Evolutionary conservation across 78 protist species (phyloP), one percentile per base, ranked within the genome.

Genomic region (Polysphondylium violaceum): DNA sequence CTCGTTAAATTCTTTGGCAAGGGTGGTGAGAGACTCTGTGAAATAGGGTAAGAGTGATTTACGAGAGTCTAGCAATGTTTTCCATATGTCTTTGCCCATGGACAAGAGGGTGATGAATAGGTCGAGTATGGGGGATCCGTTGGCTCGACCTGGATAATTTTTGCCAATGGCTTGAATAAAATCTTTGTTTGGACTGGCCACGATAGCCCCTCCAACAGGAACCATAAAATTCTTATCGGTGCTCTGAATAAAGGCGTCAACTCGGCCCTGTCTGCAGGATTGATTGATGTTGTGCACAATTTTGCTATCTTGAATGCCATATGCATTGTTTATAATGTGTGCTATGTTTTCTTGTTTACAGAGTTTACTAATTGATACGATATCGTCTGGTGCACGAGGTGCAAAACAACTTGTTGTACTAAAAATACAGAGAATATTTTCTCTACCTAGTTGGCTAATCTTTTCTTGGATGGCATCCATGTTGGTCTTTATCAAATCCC

Each of bases 141-240:
- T 75, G 2, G 99, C 99, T 6, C 99, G 41, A 29, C 99, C 99
- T 8, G 98, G 95, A 85, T 74, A 68, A 27, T 65, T 53, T 36
- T 74, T 44, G 3, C 85, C 14, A 9, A 97, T 87, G 1, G 27
- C 58, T 0, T 85, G 91, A 1, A 97, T 77, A 12, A 86, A 41
- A 2, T 50, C 93, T 29, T 19, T 25, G 38, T 68, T 51, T 27
- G 95, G 86, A 9, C 96, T 43, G 0, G 97, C 76, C 1, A 97
- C 65, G 29, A 98, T 64, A 3, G 99, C 92, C 2, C 99, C 99
- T 0, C 99, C 99, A n/a, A 99, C 99, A 9, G 99, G 99, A 3
- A 99, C 99, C 93, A 98, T 63, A 44, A 98, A 96, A 89, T 99
- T 99, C 95, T 99, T 99, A 74, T 99, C 99, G 1, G 99, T 97